Conservation (phyloP, 1,284 basidiomycete genomes). For the Phenoliferia sp. region DNA sequence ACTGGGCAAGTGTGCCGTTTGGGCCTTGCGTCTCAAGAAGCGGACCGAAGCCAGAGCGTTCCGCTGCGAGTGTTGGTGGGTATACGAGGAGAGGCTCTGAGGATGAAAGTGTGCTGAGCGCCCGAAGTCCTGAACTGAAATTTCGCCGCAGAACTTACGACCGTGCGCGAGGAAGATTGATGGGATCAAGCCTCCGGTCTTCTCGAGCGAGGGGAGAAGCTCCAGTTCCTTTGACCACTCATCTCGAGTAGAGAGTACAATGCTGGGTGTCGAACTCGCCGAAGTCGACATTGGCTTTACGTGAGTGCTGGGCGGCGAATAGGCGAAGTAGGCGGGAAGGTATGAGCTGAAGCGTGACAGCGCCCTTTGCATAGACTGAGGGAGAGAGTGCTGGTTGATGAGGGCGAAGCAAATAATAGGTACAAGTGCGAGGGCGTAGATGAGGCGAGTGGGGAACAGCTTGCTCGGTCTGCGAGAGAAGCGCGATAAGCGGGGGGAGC, state of each 20-base stretch:
- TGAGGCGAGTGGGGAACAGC: too few species aligned
- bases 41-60: not conserved
- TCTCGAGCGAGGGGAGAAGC: conserved; percentile 55
- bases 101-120: not conserved
- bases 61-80: conserved; percentile 11
- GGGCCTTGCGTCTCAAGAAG: conserved; percentile 45
- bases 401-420: too few species aligned
- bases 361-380: not conserved
- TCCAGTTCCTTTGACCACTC: conserved; percentile 59
- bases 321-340: not conserved
- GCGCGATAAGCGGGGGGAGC: too few species aligned
- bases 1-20: conserved; percentile 55
- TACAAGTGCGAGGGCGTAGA: too few species aligned
- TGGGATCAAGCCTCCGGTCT: conserved; percentile 53
- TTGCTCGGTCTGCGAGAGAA: too few species aligned
- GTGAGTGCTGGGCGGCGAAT: not conserved
- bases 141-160: not conserved
- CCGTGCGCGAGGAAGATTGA: conserved; percentile 72
- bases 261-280: not conserved
- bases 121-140: not conserved
- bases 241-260: not conserved
- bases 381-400: too few species aligned
- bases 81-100: conserved; percentile 30
- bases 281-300: not conserved
- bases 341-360: not conserved